Conservation (phyloP, 306 rosid species). For the Vigna radiata region DNA sequence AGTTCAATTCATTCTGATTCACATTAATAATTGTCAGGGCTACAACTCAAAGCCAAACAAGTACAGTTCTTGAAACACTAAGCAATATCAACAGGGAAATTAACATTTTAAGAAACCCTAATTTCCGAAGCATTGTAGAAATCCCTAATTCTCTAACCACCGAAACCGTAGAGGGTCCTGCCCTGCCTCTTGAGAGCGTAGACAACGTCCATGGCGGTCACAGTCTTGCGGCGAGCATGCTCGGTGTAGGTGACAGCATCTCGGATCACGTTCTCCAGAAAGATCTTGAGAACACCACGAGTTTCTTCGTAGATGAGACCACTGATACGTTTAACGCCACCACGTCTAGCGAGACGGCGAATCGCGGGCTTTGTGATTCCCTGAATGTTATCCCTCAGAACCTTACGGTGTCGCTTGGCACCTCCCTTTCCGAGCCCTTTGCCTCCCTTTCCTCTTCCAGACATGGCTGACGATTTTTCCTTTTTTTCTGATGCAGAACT, state of each 20-base stretch:
- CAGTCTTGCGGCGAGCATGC: conserved; percentile 70
- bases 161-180: conserved; percentile 65
- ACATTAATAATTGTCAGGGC: not conserved
- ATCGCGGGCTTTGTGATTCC: conserved; percentile 68
- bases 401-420: conserved; percentile 71
- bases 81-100: conserved; percentile 26
- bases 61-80: not conserved
- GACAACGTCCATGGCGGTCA: conserved; percentile 70
- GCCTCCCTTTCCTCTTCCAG: conserved; percentile 76
- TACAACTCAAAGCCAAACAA: not conserved
- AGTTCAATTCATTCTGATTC: too few relatives aligned
- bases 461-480: conserved; percentile 36
- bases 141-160: conserved; percentile 46
- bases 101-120: not conserved
- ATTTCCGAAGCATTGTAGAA: not conserved
- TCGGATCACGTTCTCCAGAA: conserved; percentile 62
- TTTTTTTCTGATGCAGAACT: not conserved
- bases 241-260: conserved; percentile 69
- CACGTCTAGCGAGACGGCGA: conserved; percentile 68
- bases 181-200: conserved; percentile 73
- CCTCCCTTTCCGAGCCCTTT: conserved; percentile 75
- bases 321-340: conserved; percentile 66
- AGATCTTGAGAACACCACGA: conserved; percentile 65
- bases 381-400: conserved; percentile 67
- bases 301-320: conserved; percentile 69